phyloP scores from a whole-genome alignment of 306 rosid species.

The Casuarina glauca region DNA sequence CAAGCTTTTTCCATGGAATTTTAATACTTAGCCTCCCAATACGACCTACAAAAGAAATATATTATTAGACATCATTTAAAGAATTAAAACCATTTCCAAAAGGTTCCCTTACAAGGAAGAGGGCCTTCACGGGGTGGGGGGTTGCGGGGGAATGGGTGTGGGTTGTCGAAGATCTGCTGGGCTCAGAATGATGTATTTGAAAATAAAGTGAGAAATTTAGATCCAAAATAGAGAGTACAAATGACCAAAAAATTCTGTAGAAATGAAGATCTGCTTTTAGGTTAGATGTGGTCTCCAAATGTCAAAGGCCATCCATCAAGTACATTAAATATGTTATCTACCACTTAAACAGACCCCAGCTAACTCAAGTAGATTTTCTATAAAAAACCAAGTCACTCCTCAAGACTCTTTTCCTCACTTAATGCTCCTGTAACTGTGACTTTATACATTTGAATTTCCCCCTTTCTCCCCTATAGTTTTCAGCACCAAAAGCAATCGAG shows the following conservation, averaged over 20 bases:
- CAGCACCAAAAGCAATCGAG: background rate
- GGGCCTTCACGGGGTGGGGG: too few species aligned
- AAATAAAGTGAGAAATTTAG: too few species aligned
- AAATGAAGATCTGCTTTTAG: background rate
- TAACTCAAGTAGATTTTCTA: background rate
- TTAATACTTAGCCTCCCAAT: conserved; percentile 92
- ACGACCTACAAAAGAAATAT: conserved; percentile 55
- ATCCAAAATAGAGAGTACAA: background rate
- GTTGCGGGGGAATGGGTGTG: too few species aligned
- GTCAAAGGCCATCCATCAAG: background rate
- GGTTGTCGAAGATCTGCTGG: background rate
- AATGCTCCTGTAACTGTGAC: background rate
- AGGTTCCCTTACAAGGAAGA: background rate
- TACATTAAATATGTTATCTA: background rate
- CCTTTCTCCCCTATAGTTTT: background rate
- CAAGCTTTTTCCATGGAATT: conserved; percentile 97
- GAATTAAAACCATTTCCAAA: conserved; percentile 23
- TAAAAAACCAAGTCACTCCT: background rate
- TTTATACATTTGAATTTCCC: background rate
- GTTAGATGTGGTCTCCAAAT: background rate
- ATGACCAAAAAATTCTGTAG: background rate
- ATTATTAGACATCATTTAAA: conserved; percentile 19
- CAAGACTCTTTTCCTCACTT: background rate
- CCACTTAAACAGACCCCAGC: background rate
- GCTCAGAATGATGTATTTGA: too few species aligned